These are phyloP conservation scores for Candida silvicultrix DNA, from an alignment of 805 yeast species.

Conservation along the genomic window DNA sequence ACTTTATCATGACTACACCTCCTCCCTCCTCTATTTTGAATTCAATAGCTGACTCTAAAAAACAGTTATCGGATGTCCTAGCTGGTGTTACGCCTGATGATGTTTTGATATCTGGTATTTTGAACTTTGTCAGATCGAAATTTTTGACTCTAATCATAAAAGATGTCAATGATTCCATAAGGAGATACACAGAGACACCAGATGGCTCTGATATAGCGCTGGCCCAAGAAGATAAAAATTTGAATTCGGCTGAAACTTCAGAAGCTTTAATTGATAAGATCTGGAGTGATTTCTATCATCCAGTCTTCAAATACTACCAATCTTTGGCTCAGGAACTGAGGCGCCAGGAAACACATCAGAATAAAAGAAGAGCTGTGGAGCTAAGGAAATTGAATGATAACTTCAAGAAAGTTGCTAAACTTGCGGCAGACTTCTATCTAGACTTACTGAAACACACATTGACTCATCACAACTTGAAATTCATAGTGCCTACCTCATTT, in stretches of 20 bases:
- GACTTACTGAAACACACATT: constrained; percentile 34
- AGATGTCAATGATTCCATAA: constrained; percentile 22
- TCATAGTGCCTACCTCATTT: constrained; percentile 13
- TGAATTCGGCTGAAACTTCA: constrained; percentile 6
- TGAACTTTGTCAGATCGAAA: constrained; percentile 42
- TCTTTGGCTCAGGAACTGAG: constrained; percentile 9
- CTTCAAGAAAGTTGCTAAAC: constrained; percentile 42
- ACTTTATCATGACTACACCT: constrained; percentile 1
- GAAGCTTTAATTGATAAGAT: constrained; percentile 39
- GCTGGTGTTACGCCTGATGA: constrained; percentile 14
- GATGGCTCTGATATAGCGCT: constrained; percentile 3
- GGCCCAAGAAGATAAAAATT: constrained; percentile 5
- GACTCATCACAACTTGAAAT: constrained; percentile 30
- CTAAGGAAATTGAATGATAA: constrained; percentile 47
- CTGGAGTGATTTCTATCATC: constrained; percentile 62
- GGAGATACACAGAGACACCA: neutral
- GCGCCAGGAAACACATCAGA: constrained; percentile 13
- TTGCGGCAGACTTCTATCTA: constrained; percentile 41
- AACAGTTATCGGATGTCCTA: constrained; percentile 7
- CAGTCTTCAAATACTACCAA: constrained; percentile 47
- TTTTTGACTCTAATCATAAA: constrained; percentile 36
- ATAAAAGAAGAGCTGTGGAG: constrained; percentile 36
- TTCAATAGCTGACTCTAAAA: constrained; percentile 8
- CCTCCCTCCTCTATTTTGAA: neutral
- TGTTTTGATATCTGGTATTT: constrained; percentile 31